Base-by-base conservation (phyloP, 2,329 filamentous ascomycete genomes). In the Cercospora zeae-maydis region DNA sequence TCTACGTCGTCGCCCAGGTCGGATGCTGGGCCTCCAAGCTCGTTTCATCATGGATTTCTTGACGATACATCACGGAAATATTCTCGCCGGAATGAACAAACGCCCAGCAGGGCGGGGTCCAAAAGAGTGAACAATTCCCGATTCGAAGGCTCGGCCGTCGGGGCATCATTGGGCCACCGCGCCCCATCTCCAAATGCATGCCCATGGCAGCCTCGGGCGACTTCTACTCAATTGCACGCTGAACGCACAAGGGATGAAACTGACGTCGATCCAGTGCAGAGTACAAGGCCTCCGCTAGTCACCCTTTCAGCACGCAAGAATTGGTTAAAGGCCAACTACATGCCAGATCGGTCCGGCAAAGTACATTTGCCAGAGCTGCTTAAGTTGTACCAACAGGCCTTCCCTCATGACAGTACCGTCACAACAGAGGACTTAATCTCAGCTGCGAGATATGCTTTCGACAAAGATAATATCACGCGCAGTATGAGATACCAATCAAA, bases 381-480 rank as follows among this genome's bases (percentile, higher is more conserved):
- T 21, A 11, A 52, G 4, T 13, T 9, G n/a, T 59, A 59, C 14
- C 30, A 27, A 13, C 24, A 51, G 31, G 42, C 45, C 13, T 59
- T 59, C 8, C 57, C 57, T 4, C 11, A 59, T n/a, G 57, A 59
- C 24, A 59, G 13, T 21, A 16, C 30, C 21, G 24, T 49, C 16
- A 1, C 19, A 16, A 30, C 31, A 16, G 57, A 59, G 8, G 53
- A 52, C 24, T n/a, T 71, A 58, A 65, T 76, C 3, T 65, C 67
- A 8, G 58, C 69, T 6, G 71, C 71, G 9, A 71, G 72, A 30
- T 63, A 72, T 19, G 53, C 70, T 4, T 72, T 76, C 37, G 58
- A 64, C 14, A 73, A 72, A 6, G 68, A 70, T 36, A 70, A 75
- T 55, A 69, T 74, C 55, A 70, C 74, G 4, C 69, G 70, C 4